phyloP scores from a whole-genome alignment of 805 yeast genomes.

The Ogataea kodamae region DNA sequence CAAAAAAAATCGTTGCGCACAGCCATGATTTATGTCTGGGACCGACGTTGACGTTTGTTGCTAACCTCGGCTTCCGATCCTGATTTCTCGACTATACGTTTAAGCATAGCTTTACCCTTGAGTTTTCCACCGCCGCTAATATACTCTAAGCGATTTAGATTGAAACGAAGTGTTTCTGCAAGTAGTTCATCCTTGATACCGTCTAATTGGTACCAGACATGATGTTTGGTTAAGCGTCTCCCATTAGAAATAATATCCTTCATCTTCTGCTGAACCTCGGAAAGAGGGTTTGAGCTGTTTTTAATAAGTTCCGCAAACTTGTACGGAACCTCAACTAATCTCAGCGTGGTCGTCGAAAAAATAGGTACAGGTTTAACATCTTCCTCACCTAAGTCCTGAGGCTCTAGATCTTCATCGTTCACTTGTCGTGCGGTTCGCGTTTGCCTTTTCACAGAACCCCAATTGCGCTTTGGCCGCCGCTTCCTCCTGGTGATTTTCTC shows the following conservation, averaged over 20 bases:
- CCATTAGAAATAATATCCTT: conserved; percentile 56
- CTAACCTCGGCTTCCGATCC: conserved; percentile 24
- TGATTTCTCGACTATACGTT: conserved; percentile 29
- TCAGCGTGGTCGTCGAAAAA: conserved; percentile 64
- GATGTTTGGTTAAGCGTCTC: conserved; percentile 52
- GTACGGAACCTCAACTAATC: conserved; percentile 60
- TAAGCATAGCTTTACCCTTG: conserved; percentile 33
- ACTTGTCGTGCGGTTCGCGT: conserved; percentile 24
- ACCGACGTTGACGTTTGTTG: conserved; percentile 17
- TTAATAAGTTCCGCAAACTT: conserved; percentile 60
- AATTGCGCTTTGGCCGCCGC: conserved; percentile 26
- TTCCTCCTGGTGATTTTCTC: conserved; percentile 19
- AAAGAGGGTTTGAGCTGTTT: conserved; percentile 59
- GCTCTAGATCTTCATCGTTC: conserved; percentile 22
- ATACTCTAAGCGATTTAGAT: conserved; percentile 41
- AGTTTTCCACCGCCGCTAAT: conserved; percentile 33
- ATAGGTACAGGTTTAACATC: conserved; percentile 44
- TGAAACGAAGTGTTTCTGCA: conserved; percentile 61
- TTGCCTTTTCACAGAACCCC: conserved; percentile 29
- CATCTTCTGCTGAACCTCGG: conserved; percentile 61
- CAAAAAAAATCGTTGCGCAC: conserved; percentile 2
- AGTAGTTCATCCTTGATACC: conserved; percentile 65
- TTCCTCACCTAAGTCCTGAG: conserved; percentile 29
- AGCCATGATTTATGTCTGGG: conserved; percentile 5
- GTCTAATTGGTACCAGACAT: conserved; percentile 83